phyloP scores from a whole-genome alignment of 768 basidiomycete genomes.

The Boletus pseudo-olivaceus region DNA sequence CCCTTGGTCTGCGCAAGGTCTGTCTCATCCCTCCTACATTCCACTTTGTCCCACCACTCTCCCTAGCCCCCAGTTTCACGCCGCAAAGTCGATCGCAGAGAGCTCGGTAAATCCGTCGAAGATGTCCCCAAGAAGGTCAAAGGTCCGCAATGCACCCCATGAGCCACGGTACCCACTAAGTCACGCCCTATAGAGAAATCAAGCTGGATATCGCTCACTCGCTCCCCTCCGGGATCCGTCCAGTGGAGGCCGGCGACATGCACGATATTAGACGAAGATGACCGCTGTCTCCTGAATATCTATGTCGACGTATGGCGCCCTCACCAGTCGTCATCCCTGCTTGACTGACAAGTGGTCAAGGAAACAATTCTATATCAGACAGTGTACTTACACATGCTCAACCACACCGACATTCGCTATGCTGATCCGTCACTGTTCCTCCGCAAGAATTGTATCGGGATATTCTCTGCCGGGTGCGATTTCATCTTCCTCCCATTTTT shows the following conservation, averaged over 20 bases:
- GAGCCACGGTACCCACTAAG: not conserved
- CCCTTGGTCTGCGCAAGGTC: slow-evolving; percentile 56
- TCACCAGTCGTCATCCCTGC: not conserved
- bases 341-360: slow-evolving; percentile 36
- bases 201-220: slow-evolving; percentile 64
- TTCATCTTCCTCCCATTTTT: not conserved
- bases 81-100: slow-evolving; percentile 56
- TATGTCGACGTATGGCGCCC: slow-evolving; percentile 62
- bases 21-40: slow-evolving; percentile 6
- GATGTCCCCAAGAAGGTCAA: slow-evolving; percentile 52
- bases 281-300: slow-evolving; percentile 64
- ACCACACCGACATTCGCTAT: slow-evolving; percentile 77
- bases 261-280: slow-evolving; percentile 64
- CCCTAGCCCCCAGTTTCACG: slow-evolving; percentile 43
- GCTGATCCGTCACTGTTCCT: slow-evolving; percentile 75
- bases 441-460: slow-evolving; percentile 69
- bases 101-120: slow-evolving; percentile 37
- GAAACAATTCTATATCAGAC: slow-evolving; percentile 73
- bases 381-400: slow-evolving; percentile 65
- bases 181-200: slow-evolving; percentile 52
- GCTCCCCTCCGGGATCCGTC: slow-evolving; percentile 46
- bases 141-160: slow-evolving; percentile 39
- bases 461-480: slow-evolving; percentile 59
- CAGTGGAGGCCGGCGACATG: slow-evolving; percentile 76
- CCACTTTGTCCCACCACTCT: slow-evolving; percentile 7